Evolutionary conservation across 306 rosid genomes (phyloP).

Genomic region (Biancaea sappan): DNA sequence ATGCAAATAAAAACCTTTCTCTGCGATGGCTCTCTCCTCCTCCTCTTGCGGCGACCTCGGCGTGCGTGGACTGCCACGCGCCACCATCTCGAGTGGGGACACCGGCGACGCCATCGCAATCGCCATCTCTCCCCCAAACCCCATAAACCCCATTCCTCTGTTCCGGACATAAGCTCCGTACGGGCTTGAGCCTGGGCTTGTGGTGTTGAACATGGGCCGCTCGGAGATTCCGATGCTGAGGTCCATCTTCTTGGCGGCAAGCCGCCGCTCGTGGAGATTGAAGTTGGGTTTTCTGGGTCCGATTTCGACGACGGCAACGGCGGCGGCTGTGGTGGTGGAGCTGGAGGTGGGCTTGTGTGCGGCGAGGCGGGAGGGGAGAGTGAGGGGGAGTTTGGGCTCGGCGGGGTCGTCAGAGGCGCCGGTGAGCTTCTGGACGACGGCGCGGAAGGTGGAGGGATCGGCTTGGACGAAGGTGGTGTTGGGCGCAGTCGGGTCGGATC

Average conservation of each 20-base stretch:
- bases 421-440: slow-evolving; percentile 80
- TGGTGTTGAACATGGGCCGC: slow-evolving; percentile 11
- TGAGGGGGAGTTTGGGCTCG: slow-evolving; percentile 61
- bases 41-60: slow-evolving; percentile 52
- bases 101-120: slow-evolving; percentile 74
- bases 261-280: slow-evolving; percentile 90
- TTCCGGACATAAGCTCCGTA: slow-evolving; percentile 6
- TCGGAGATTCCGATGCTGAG: slow-evolving; percentile 47
- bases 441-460: slow-evolving; percentile 77
- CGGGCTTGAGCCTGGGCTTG: neutral
- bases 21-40: slow-evolving; percentile 62
- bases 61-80: slow-evolving; percentile 64
- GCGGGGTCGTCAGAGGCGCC: slow-evolving; percentile 79
- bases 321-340: too few species aligned
- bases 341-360: slow-evolving; percentile 38
- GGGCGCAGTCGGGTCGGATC: slow-evolving; percentile 59
- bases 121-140: slow-evolving; percentile 20
- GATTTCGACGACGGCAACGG: slow-evolving; percentile 26
- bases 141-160: neutral
- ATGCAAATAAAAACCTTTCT: slow-evolving; percentile 77
- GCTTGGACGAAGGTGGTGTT: slow-evolving; percentile 91
- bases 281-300: slow-evolving; percentile 59
- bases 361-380: slow-evolving; percentile 51
- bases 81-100: slow-evolving; percentile 68
- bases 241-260: slow-evolving; percentile 62